These are phyloP conservation scores for Phaeosphaeria sp. DNA, from an alignment of 2,329 filamentous ascomycete genomes.

Conservation along the genomic window DNA sequence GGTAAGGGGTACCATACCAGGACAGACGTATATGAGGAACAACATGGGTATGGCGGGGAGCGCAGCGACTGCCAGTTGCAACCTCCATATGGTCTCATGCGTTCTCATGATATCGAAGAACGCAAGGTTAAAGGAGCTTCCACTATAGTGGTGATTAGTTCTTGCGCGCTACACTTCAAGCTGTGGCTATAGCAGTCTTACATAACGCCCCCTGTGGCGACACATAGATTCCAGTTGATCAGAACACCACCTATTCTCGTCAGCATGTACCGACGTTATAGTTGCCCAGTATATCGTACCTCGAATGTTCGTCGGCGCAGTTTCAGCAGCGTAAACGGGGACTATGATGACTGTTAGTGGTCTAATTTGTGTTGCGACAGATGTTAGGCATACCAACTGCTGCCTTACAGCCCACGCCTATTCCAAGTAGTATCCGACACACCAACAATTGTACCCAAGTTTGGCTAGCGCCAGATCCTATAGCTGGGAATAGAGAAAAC, in stretches of 20 bases:
- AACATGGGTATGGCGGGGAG: not conserved
- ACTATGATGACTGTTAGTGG: not conserved
- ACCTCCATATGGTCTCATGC: not conserved
- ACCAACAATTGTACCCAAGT: not conserved
- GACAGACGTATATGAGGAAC: not conserved
- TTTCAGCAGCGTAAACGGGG: not conserved
- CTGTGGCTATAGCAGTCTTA: not conserved
- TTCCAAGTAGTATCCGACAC: not conserved
- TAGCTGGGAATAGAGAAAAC: not conserved
- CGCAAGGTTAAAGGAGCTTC: not conserved
- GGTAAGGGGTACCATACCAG: not conserved
- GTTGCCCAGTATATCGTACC: no score
- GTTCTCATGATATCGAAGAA: not conserved
- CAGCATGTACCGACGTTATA: no score
- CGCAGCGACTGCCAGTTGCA: not conserved
- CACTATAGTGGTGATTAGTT: not conserved
- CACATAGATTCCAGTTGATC: not conserved
- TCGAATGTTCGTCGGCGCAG: not conserved
- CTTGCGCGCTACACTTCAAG: not conserved
- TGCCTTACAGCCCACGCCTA: not conserved
- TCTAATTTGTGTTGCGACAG: no score
- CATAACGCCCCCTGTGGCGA: not conserved
- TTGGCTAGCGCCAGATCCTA: not conserved
- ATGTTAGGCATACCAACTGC: not conserved
- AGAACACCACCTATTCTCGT: constrained; percentile 1